These are phyloP conservation scores for Apophysomyces ossiformis DNA, from an alignment of 371 early-diverging fungal species.

Conservation along the genomic window DNA sequence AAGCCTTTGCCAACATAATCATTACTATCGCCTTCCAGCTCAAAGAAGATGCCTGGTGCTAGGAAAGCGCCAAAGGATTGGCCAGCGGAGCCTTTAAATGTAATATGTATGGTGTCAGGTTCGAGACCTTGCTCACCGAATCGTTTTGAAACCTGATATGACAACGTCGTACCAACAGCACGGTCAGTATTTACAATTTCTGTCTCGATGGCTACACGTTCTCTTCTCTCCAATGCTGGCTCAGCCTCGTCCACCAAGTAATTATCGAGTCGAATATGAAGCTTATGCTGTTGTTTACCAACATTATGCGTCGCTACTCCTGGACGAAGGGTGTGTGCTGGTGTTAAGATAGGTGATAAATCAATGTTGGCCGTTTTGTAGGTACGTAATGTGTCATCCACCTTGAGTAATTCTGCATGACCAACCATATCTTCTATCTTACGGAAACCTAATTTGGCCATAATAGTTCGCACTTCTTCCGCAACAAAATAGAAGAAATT, in stretches of 20 bases:
- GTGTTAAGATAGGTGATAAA: conserved; percentile 81
- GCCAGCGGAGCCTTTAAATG: conserved; percentile 88
- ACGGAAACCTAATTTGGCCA: conserved; percentile 92
- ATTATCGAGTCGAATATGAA: conserved; percentile 48
- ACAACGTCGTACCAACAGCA: conserved; percentile 86
- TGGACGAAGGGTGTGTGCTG: conserved; percentile 83
- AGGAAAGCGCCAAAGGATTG: conserved; percentile 95
- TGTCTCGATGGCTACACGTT: conserved; percentile 63
- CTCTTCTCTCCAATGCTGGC: conserved; percentile 63
- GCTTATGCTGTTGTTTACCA: conserved; percentile 82
- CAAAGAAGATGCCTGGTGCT: conserved; percentile 82
- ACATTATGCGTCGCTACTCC: conserved; percentile 82
- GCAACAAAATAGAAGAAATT: conserved; percentile 96
- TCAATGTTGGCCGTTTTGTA: conserved; percentile 86
- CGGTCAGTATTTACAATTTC: conserved; percentile 91
- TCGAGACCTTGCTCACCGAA: conserved; percentile 86
- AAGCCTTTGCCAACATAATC: conserved; percentile 97
- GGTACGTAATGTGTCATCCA: conserved; percentile 70
- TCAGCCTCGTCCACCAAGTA: conserved; percentile 78
- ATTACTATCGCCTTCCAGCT: conserved; percentile 94
- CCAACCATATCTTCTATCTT: conserved; percentile 95
- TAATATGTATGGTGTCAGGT: conserved; percentile 79
- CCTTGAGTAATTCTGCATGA: conserved; percentile 77
- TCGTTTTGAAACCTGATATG: conserved; percentile 80
- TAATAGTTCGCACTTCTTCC: conserved; percentile 87